These are phyloP conservation scores for Fusarium denticulatum DNA, from an alignment of 2,329 filamentous ascomycete species.

Conservation along the genomic window DNA sequence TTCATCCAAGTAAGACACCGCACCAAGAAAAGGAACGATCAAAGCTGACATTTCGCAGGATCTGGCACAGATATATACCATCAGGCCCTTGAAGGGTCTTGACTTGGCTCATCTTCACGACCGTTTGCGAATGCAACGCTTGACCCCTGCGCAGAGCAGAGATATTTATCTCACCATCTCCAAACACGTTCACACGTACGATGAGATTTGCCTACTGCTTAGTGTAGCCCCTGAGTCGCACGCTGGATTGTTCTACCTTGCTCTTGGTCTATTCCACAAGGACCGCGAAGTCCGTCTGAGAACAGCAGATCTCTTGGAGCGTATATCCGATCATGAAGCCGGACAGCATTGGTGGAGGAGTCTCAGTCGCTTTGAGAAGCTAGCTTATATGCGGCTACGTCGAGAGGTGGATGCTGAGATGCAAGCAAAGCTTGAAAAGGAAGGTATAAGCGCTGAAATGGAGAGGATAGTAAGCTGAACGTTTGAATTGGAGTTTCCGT, in stretches of 20 bases:
- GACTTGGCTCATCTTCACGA: constrained; percentile 95
- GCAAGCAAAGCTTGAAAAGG: constrained; percentile 58
- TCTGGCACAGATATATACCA: constrained; percentile 70
- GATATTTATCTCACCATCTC: constrained; percentile 87
- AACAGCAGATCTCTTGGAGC: constrained; percentile 82
- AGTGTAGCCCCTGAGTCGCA: constrained; percentile 86
- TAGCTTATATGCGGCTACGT: constrained; percentile 83
- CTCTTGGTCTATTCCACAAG: constrained; percentile 91
- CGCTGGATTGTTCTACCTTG: constrained; percentile 89
- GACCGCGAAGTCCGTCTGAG: constrained; percentile 80
- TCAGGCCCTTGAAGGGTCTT: constrained; percentile 77
- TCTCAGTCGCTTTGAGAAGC: constrained; percentile 86
- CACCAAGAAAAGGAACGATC: neutral
- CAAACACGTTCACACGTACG: constrained; percentile 79
- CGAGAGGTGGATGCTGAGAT: constrained; percentile 68
- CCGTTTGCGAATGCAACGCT: constrained; percentile 82
- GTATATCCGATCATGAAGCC: constrained; percentile 86
- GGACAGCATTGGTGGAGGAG: constrained; percentile 92
- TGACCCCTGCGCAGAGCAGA: constrained; percentile 78
- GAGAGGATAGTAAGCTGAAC: constrained; percentile 62
- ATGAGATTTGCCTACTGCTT: constrained; percentile 85
- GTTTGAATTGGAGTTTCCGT: constrained; percentile 1
- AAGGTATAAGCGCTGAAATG: constrained; percentile 51
- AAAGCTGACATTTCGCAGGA: constrained; percentile 58
- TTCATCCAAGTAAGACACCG: constrained; percentile 78